Conservation (phyloP, 805 yeast genomes). For the Wickerhamomyces alni region DNA sequence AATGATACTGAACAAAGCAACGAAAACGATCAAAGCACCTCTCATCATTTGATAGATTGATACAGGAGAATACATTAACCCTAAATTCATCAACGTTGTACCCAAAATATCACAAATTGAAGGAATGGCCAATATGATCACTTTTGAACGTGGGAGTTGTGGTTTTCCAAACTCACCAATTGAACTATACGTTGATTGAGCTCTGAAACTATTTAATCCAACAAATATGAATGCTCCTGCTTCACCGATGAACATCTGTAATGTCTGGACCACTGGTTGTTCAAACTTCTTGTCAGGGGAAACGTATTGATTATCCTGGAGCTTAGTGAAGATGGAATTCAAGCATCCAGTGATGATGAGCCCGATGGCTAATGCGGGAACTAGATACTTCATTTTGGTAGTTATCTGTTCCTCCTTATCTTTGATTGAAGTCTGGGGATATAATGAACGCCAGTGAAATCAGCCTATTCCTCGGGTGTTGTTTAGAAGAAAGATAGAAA, state of each 20-base stretch:
- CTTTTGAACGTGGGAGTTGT: slow-evolving; percentile 19
- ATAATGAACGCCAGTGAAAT: too few relatives aligned
- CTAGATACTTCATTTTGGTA: slow-evolving; percentile 8
- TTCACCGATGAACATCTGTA: slow-evolving; percentile 81
- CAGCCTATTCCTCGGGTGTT: too few relatives aligned
- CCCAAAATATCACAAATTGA: slow-evolving; percentile 66
- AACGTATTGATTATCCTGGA: slow-evolving; percentile 72
- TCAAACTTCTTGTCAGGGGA: slow-evolving; percentile 47
- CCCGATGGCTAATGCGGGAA: slow-evolving; percentile 30
- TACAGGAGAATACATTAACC: slow-evolving; percentile 68
- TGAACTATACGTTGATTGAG: background rate
- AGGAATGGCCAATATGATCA: slow-evolving; percentile 47
- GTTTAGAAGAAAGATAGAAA: too few relatives aligned
- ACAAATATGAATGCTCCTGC: slow-evolving; percentile 41
- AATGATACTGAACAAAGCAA: slow-evolving; percentile 61
- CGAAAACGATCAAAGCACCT: slow-evolving; percentile 71
- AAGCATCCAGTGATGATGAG: slow-evolving; percentile 64
- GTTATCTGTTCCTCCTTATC: background rate
- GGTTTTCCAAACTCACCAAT: slow-evolving; percentile 8
- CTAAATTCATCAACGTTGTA: slow-evolving; percentile 73
- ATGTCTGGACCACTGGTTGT: slow-evolving; percentile 74
- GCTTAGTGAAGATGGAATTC: slow-evolving; percentile 70
- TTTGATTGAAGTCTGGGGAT: too few relatives aligned
- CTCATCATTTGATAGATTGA: slow-evolving; percentile 84
- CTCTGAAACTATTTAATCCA: slow-evolving; percentile 19